A percentile compares a stretch with the other conserved stretches of the same genome.
phyloP scores from a whole-genome alignment of 257 asterid species.

The Forsythia viridissima region DNA sequence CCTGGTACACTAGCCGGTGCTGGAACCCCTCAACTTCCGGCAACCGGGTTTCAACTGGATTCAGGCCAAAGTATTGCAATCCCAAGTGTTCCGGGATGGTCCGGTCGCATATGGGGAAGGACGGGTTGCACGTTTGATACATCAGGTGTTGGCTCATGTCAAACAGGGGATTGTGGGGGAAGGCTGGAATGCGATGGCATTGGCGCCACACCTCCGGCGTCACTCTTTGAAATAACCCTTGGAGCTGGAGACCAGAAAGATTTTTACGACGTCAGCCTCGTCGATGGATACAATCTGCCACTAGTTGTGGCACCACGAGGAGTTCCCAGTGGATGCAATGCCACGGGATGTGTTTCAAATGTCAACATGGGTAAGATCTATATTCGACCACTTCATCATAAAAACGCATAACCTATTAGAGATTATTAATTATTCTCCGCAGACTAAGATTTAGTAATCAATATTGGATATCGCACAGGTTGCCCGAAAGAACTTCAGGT shows the following conservation, averaged over 20 bases:
- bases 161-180: constrained; percentile 84
- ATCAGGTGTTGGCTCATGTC: constrained; percentile 66
- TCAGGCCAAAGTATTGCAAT: constrained; percentile 55
- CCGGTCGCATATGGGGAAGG: constrained; percentile 87
- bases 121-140: constrained; percentile 76
- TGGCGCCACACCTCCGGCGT: constrained; percentile 79
- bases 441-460: background rate
- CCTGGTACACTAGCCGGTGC: constrained; percentile 81
- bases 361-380: constrained; percentile 60
- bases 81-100: constrained; percentile 66
- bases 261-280: constrained; percentile 77
- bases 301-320: constrained; percentile 60
- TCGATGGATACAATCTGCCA: constrained; percentile 80
- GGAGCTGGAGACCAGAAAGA: constrained; percentile 63
- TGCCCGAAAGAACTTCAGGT: constrained; percentile 90
- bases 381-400: background rate
- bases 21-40: constrained; percentile 62
- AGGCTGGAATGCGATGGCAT: constrained; percentile 68
- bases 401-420: background rate
- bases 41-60: constrained; percentile 72
- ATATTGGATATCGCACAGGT: constrained; percentile 40
- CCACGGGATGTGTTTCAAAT: constrained; percentile 71
- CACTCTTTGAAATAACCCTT: constrained; percentile 80
- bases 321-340: constrained; percentile 52
- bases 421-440: background rate